Conservation (phyloP, 768 basidiomycete species). For the Baorangia bicolor region DNA sequence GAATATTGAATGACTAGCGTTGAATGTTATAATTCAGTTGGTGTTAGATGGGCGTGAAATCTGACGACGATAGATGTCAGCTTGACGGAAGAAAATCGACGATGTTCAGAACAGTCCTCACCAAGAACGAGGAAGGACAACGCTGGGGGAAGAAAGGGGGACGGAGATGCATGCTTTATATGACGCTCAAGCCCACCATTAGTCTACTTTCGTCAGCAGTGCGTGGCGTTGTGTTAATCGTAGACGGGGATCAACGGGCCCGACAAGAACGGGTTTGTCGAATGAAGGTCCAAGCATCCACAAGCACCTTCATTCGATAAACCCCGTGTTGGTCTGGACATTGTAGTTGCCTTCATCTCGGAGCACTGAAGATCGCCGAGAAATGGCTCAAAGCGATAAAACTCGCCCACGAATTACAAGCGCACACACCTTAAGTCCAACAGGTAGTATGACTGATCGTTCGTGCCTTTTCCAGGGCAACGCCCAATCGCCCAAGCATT, state of each 20-base stretch:
- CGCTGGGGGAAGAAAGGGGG: not conserved
- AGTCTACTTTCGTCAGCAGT: not conserved
- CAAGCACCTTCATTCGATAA: too few species aligned
- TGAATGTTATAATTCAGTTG: too few species aligned
- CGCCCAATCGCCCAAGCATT: not conserved
- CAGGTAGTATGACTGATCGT: not conserved
- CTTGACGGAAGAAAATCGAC: too few species aligned
- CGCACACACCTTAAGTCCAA: slow-evolving; percentile 9
- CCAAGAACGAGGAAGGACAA: not conserved
- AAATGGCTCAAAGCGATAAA: slow-evolving; percentile 6
- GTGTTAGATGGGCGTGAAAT: too few species aligned
- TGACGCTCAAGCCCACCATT: not conserved
- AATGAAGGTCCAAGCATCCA: not conserved
- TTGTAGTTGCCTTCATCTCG: not conserved
- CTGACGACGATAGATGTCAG: too few species aligned
- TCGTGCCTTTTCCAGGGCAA: slow-evolving; percentile 1
- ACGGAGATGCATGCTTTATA: slow-evolving; percentile 2
- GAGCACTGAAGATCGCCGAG: not conserved
- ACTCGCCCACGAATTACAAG: not conserved
- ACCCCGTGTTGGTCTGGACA: too few species aligned
- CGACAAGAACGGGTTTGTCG: not conserved
- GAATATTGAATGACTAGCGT: too few species aligned
- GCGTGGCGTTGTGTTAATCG: not conserved
- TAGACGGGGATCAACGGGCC: slow-evolving; percentile 2
- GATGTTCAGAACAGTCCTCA: too few species aligned